Evolutionary conservation across 306 rosid genomes (phyloP), one percentile per base, ranked within the genome.

Genomic region (Astragalus membranaceus): DNA sequence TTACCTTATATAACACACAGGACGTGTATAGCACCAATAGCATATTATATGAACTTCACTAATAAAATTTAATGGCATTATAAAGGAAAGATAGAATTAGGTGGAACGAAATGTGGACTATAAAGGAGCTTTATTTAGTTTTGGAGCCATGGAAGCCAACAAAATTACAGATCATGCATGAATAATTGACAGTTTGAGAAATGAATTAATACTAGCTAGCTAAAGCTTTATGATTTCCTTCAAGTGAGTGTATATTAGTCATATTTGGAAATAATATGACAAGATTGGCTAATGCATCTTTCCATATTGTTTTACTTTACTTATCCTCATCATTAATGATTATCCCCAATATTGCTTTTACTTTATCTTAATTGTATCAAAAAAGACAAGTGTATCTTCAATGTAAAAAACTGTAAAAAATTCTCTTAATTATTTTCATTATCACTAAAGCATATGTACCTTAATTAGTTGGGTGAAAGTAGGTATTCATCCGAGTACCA

Each of bases 101-200:
- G 76, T 75, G 78, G 75, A 61, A 46, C 16, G 30, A 39, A 51
- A 58, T 7, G 30, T 78, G 73, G 53, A 67, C 4, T 26, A 36
- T 64, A 76, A 74, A 80, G 78, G 68, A 47, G 33, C 75, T 50
- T 81, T 64, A 42, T 26, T 30, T 46, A 43, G 37, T 70, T 70
- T 81, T 81, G 85, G 83, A 76, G 23, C 52, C 62, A 73, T 33
- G 71, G 67, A 81, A 83, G 67, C 46, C 72, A 73, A 83, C 79
- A 75, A 82, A 64, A 64, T 63, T 63, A 56, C 23, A 66, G 12
- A 42, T 72, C 41, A 64, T 30, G 33, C 12, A 10, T 75, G 63
- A 66, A 71, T 64, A 51, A 62, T 70, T 63, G 55, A 14, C 1
- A 48, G 11, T 23, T 10, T 52, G 6, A 59, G 37, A 53, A 42